Base-by-base conservation (phyloP, 2,329 filamentous ascomycete species). In the Aspergillus melleus region DNA sequence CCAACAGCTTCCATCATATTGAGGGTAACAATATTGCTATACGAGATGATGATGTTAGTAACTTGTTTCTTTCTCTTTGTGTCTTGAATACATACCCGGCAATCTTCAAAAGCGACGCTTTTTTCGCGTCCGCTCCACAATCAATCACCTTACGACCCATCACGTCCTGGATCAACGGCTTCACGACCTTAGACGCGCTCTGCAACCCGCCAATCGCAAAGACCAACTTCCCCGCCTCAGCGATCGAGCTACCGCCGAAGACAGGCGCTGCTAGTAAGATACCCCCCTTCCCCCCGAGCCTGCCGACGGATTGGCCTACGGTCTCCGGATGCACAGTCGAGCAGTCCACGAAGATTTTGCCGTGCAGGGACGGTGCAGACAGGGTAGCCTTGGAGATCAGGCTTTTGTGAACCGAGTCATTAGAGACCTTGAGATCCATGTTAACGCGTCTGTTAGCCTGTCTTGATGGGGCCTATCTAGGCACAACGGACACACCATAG, bases 301-400 rank as follows among this genome's bases (percentile, higher is more conserved):
- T 64, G 9, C 71, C 64, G 8, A 74, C 68, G 1, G 76, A 70
- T 1, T 67, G 60, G 2, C 69, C 67, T 10, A 77, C 74, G 1
- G 90, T 91, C 54, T 91, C 86, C 0, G 92, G 92, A 70, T 94
- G 90, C 39, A 96, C 86, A 6, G 92, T 96, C 3, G 90, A 94
- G 81, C 89, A 92, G 70, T 96, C 92, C 19, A 96, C 85, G 66
- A 96, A 89, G 39, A 96, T 80, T 80, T 96, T 96, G 64, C 88
- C 89, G 30, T 81, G 81, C 36, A 90, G 68, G 0, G 72, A 67
- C 14, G 68, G 65, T 4, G 66, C 68, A 3, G 63, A 70, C 42
- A 57, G 66, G 51, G 69, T 54, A 2, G 68, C 68, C 6, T 70
- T 66, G 14, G 68, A 67, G 53, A 73, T 63, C 0, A 77, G 64